Percentiles rank a stretch among this genome's conserved stretches.
phyloP scores from a whole-genome alignment of 2,329 filamentous ascomycete genomes.

The Venturia pyrina region DNA sequence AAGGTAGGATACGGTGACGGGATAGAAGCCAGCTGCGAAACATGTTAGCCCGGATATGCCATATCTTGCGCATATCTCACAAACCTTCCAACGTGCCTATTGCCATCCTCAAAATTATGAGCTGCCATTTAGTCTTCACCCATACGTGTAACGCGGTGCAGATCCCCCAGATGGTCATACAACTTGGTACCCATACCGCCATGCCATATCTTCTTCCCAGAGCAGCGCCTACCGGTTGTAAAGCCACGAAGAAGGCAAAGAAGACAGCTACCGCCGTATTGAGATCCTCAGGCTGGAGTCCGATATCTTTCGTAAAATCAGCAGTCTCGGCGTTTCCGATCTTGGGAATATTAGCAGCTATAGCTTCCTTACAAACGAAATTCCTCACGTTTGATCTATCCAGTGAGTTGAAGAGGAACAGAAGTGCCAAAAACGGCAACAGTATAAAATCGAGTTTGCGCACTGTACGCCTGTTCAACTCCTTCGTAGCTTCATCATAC shows the following conservation, averaged over 20 bases:
- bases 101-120: conserved; percentile 34
- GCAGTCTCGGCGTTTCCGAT: conserved; percentile 48
- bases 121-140: conserved; percentile 36
- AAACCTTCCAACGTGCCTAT: conserved; percentile 39
- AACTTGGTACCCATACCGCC: conserved; percentile 45
- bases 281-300: conserved; percentile 40
- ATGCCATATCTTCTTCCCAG: conserved; percentile 48
- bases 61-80: neutral
- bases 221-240: conserved; percentile 47
- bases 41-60: neutral
- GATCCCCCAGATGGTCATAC: conserved; percentile 46
- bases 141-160: conserved; percentile 39
- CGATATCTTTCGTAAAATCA: conserved; percentile 48
- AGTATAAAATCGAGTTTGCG: conserved; percentile 41
- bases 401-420: conserved; percentile 44
- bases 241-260: conserved; percentile 48
- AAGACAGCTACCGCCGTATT: conserved; percentile 48
- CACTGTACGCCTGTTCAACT: conserved; percentile 23
- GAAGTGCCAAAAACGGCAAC: conserved; percentile 40
- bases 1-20: conserved; percentile 48
- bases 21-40: conserved; percentile 44
- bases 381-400: conserved; percentile 38
- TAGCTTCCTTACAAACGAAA: neutral
- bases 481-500: conserved; percentile 1
- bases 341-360: conserved; percentile 15